Evolutionary conservation across 2,329 filamentous ascomycete genomes (phyloP).

Genomic region (Colletotrichum aenigma): DNA sequence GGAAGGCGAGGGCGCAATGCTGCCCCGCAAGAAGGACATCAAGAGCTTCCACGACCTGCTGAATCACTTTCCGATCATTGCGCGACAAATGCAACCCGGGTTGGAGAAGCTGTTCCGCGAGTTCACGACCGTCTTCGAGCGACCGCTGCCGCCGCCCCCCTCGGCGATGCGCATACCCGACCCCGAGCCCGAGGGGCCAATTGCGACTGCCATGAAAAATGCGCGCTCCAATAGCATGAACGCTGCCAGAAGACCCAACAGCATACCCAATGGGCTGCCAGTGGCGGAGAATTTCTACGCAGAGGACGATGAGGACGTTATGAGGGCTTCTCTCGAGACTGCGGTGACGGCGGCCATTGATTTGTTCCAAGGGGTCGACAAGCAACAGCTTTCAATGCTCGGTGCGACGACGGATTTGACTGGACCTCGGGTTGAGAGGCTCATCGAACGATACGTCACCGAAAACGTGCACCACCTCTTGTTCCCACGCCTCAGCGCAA

Average conservation of each 20-base stretch:
- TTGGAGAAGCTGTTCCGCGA: constrained; percentile 89
- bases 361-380: constrained; percentile 93
- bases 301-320: constrained; percentile 89
- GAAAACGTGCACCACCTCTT: constrained; percentile 92
- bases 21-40: constrained; percentile 84
- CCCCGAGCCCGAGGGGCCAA: constrained; percentile 60
- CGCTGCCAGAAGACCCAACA: constrained; percentile 27
- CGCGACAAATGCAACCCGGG: constrained; percentile 92
- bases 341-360: constrained; percentile 94
- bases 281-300: constrained; percentile 72
- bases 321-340: constrained; percentile 87
- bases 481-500: constrained; percentile 80
- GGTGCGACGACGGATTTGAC: constrained; percentile 94
- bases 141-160: constrained; percentile 78
- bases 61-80: constrained; percentile 92
- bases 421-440: constrained; percentile 85
- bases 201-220: constrained; percentile 58
- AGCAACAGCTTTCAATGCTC: constrained; percentile 89
- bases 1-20: constrained; percentile 46
- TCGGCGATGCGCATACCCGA: constrained; percentile 65
- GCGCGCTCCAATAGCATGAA: constrained; percentile 57
- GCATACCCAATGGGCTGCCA: constrained; percentile 43
- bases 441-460: constrained; percentile 93
- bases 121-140: constrained; percentile 85
- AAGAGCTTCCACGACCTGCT: constrained; percentile 89